Evolutionary conservation across 495 filamentous ascomycete species (phyloP), one percentile per base, ranked within the genome.

Genomic region (Penicillium pancosmium): DNA sequence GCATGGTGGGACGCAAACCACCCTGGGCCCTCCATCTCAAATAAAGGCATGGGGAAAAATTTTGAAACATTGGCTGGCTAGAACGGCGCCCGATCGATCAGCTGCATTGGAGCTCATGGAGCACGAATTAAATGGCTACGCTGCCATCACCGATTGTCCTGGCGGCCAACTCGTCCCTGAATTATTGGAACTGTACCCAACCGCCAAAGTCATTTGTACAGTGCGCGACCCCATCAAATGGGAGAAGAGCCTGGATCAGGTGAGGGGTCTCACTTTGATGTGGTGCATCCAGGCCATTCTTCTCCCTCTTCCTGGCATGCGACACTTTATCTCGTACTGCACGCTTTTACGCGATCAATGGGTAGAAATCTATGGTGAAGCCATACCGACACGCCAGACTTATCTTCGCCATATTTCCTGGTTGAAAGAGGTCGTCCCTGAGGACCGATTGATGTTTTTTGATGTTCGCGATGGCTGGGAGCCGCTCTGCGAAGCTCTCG

Each of bases 41-140:
- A 60, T 69, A 41, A 62, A 62, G 38, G 31, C 36, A 21, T 68
- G 66, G 68, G 64, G 66, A 2, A 19, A 27, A 5, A 65, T 68
- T 47, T 57, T 73, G 4, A 48, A 49, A 4, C 21, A 53, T 36
- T 68, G 63, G 64, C 52, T 63, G 3, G 25, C 53, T 19, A 36
- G 44, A 5, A 49, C n/a, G 5, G 43, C 40, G 3, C 9, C 40
- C 3, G 49, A 63, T 36, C 36, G 55, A 40, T 57, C 80, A 43
- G 89, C 87, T 54, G 90, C 93, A 75, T 85, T 93, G 36, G 82
- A 78, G 2, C 73, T 91, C 23, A 90, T 96, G 4, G n/a, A 36
- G 4, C 12, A 33, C 43, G 60, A 63, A 41, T 19, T 59, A 4
- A 34, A 63, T 38, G 80, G 86, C 49, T 90, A 94, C 70, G 83